Evolutionary conservation across 2,329 filamentous ascomycete species (phyloP).

Genomic region (Colletotrichum somersetense): DNA sequence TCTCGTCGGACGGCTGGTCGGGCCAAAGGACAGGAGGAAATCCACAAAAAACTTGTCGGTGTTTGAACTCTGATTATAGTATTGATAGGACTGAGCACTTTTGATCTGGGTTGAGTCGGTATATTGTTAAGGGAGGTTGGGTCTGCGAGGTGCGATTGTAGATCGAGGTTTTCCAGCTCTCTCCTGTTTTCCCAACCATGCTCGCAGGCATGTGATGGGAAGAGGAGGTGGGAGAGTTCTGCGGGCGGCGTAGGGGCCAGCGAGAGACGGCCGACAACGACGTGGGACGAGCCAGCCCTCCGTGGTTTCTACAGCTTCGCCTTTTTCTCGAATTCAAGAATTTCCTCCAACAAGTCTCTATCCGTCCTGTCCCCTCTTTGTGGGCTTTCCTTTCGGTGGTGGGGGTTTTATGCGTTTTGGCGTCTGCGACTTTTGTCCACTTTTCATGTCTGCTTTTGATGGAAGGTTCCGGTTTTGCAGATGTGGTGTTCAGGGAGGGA

Average conservation of each 20-base stretch:
- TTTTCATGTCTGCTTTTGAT: not conserved
- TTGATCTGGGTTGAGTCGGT: conserved; percentile 25
- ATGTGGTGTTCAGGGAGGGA: not conserved
- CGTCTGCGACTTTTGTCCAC: conserved; percentile 4
- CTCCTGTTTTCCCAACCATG: conserved; percentile 21
- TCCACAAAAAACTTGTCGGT: conserved; percentile 34
- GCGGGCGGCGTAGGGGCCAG: conserved; percentile 1
- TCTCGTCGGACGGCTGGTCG: conserved; percentile 37
- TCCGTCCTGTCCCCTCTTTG: not conserved
- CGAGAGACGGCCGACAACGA: conserved; percentile 21
- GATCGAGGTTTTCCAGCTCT: conserved; percentile 12
- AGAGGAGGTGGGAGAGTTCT: not conserved
- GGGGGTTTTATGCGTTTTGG: conserved; percentile 10
- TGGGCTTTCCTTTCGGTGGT: not conserved
- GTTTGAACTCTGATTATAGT: conserved; percentile 32
- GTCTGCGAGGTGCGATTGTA: conserved; percentile 14
- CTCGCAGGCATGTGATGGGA: conserved; percentile 8
- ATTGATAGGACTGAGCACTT: conserved; percentile 37
- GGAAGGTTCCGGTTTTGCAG: conserved; percentile 6
- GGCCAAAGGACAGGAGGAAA: conserved; percentile 39
- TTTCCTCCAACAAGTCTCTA: conserved; percentile 25
- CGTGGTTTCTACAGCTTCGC: conserved; percentile 32
- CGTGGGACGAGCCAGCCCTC: not conserved
- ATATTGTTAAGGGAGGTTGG: conserved; percentile 13
- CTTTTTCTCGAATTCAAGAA: conserved; percentile 40